These are phyloP conservation scores for Irpex rosettiformis DNA, from an alignment of 1,284 basidiomycete genomes.

Conservation along the genomic window DNA sequence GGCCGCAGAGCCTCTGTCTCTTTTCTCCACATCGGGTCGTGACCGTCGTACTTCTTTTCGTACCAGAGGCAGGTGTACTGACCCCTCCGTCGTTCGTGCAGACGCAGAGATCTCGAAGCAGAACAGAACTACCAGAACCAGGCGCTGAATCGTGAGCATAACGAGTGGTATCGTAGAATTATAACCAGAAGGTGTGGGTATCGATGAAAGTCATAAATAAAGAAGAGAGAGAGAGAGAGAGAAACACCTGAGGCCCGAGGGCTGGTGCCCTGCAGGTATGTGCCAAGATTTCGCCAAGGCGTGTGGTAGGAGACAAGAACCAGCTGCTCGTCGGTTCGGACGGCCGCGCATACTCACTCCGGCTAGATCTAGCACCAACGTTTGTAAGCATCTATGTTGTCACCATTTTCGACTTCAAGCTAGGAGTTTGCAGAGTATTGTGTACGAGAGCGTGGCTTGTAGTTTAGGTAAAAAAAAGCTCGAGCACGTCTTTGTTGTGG, in stretches of 20 bases:
- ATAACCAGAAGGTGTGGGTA: not conserved
- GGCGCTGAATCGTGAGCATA: slow-evolving; percentile 5
- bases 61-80: slow-evolving; percentile 13
- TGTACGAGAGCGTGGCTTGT: no score
- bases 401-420: no score
- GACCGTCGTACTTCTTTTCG: slow-evolving; percentile 3
- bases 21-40: slow-evolving; percentile 8
- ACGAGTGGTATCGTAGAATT: not conserved
- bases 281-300: slow-evolving; percentile 9
- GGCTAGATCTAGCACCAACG: no score
- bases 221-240: not conserved
- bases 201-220: not conserved
- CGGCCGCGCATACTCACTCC: no score
- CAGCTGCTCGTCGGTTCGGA: no score
- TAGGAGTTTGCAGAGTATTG: no score
- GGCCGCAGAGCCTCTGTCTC: slow-evolving; percentile 12
- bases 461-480: no score
- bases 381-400: no score
- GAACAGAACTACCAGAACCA: slow-evolving; percentile 1
- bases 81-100: not conserved
- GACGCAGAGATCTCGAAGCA: not conserved
- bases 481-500: no score
- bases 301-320: slow-evolving; percentile 3
- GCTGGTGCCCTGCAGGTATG: slow-evolving; percentile 6
- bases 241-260: not conserved